These are phyloP conservation scores for Solanum hybrid DNA, from an alignment of 305 asterid genomes.

Conservation along the genomic window DNA sequence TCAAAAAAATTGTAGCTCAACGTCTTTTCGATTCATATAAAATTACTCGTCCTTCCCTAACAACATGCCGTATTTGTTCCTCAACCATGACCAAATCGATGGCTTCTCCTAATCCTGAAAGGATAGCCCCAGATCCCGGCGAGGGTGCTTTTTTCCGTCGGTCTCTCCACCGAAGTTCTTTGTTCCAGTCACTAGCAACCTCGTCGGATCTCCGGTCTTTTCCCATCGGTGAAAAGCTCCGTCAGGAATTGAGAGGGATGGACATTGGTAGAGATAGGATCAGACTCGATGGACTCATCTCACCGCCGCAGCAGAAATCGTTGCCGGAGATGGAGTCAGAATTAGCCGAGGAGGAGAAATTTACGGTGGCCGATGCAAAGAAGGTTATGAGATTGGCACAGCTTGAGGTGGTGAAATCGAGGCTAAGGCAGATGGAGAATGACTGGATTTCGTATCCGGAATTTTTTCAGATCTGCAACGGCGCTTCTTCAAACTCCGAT, in stretches of 20 bases:
- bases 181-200: neutral
- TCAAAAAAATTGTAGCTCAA: constrained; percentile 20
- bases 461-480: constrained; percentile 46
- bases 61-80: constrained; percentile 20
- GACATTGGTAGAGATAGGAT: constrained; percentile 50
- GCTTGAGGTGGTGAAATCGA: constrained; percentile 54
- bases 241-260: constrained; percentile 59
- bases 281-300: constrained; percentile 37
- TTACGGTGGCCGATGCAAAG: constrained; percentile 53
- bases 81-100: constrained; percentile 13
- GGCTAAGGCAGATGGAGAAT: constrained; percentile 38
- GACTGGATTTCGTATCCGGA: constrained; percentile 39
- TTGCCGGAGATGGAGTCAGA: constrained; percentile 9
- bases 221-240: constrained; percentile 41
- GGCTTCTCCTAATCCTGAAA: constrained; percentile 3
- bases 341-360: constrained; percentile 13
- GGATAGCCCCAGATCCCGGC: constrained; percentile 23
- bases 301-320: constrained; percentile 18
- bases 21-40: constrained; percentile 17
- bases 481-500: constrained; percentile 31
- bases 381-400: constrained; percentile 60
- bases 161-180: constrained; percentile 19
- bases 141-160: constrained; percentile 16
- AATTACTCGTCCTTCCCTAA: constrained; percentile 9
- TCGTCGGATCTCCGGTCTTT: constrained; percentile 30